phyloP scores from a whole-genome alignment of 2,329 filamentous ascomycete genomes.

The Teratosphaeriaceae sp. region DNA sequence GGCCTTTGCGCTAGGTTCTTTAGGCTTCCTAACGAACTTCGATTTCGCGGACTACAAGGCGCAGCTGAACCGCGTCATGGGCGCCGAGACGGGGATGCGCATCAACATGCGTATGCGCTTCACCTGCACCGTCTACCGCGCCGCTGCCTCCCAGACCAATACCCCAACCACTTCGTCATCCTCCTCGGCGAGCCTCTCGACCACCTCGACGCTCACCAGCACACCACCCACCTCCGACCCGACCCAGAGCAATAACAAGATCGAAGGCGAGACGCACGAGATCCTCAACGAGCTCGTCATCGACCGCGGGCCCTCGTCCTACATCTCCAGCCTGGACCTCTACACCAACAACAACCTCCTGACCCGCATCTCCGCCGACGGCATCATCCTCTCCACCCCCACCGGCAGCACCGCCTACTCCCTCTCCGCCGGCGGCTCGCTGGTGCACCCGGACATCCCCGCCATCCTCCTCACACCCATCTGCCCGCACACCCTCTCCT shows the following conservation, averaged over 20 bases:
- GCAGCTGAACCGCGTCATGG: constrained; percentile 85
- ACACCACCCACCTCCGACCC: not conserved
- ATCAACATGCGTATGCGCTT: constrained; percentile 98
- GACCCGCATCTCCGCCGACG: constrained; percentile 93
- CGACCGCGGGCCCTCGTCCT: constrained; percentile 90
- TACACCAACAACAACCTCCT: constrained; percentile 93
- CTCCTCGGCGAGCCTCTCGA: constrained; percentile 27
- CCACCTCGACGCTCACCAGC: constrained; percentile 21
- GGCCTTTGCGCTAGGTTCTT: constrained; percentile 75
- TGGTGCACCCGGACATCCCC: constrained; percentile 94
- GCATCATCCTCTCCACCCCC: constrained; percentile 95
- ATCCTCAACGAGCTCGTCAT: constrained; percentile 98
- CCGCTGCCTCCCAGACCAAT: constrained; percentile 35
- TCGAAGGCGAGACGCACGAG: constrained; percentile 94
- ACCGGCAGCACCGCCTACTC: constrained; percentile 90
- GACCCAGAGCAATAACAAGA: constrained; percentile 53
- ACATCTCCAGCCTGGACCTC: constrained; percentile 92
- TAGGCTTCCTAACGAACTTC: constrained; percentile 85
- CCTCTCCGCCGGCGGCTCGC: constrained; percentile 86
- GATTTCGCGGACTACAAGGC: constrained; percentile 82
- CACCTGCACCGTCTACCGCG: constrained; percentile 92
- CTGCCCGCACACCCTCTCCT: constrained; percentile 93
- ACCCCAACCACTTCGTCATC: constrained; percentile 23
- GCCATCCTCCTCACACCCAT: constrained; percentile 96
- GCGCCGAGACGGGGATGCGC: constrained; percentile 89